These are phyloP conservation scores for Barbarea vulgaris DNA, from an alignment of 345 rosid species.

Conservation along the genomic window DNA sequence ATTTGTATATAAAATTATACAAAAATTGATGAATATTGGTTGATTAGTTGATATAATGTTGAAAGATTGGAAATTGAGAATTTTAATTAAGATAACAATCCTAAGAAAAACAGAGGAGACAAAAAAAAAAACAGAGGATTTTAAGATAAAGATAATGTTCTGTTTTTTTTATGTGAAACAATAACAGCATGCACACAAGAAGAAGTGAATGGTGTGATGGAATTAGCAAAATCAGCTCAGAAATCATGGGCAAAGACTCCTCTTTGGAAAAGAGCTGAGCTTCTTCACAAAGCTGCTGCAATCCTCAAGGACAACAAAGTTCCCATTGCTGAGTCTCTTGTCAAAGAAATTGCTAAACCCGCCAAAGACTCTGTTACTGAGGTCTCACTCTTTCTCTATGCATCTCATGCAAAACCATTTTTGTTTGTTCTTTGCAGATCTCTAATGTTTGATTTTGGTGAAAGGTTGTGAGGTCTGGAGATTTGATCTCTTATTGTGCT, in stretches of 20 bases:
- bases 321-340: slow-evolving; percentile 86
- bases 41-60: neutral
- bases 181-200: slow-evolving; percentile 95
- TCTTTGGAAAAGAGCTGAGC: slow-evolving; percentile 97
- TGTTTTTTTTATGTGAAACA: slow-evolving; percentile 17
- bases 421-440: neutral
- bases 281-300: slow-evolving; percentile 94
- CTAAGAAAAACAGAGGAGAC: slow-evolving; percentile 9
- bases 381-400: slow-evolving; percentile 41
- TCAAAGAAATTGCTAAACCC: slow-evolving; percentile 98
- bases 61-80: neutral
- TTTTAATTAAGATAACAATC: neutral
- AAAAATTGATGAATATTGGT: neutral
- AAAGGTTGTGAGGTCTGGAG: slow-evolving; percentile 97
- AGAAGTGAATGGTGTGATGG: slow-evolving; percentile 94
- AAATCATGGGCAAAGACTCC: slow-evolving; percentile 97
- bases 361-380: slow-evolving; percentile 94
- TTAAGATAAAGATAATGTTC: neutral
- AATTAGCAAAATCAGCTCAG: slow-evolving; percentile 75
- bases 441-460: slow-evolving; percentile 15
- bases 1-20: neutral
- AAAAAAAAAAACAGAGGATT: slow-evolving; percentile 4
- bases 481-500: slow-evolving; percentile 86
- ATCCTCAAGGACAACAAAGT: slow-evolving; percentile 82
- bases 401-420: neutral